Evolutionary conservation across 305 asterid species (phyloP).

Genomic region (Fraxinus angustifolia): DNA sequence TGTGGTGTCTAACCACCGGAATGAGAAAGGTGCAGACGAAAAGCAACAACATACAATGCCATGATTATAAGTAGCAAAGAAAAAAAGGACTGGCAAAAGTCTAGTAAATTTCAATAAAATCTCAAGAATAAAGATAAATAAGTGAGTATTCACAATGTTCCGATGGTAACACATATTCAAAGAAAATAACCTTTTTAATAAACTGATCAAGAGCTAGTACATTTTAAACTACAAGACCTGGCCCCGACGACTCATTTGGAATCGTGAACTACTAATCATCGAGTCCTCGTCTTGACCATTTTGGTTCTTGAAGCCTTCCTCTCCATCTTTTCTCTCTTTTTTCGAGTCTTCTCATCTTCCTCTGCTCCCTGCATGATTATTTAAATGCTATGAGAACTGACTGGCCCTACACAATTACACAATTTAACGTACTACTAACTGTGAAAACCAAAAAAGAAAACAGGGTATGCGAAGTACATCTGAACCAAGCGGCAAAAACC

Average conservation of each 20-base stretch:
- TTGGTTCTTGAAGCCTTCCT: constrained; percentile 80
- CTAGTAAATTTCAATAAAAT: not conserved
- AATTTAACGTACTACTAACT: not conserved
- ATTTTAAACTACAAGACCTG: not conserved
- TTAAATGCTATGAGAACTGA: constrained; percentile 11
- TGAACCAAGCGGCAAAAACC: constrained; percentile 66
- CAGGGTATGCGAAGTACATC: constrained; percentile 46
- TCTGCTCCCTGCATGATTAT: constrained; percentile 55
- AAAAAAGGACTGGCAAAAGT: not conserved
- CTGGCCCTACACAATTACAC: not conserved
- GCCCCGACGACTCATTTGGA: not conserved
- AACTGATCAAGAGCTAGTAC: not conserved
- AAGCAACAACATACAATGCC: not conserved
- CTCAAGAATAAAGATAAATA: not conserved
- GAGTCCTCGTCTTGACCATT: constrained; percentile 61
- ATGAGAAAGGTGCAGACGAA: not conserved
- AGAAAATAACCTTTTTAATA: not conserved
- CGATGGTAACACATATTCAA: not conserved
- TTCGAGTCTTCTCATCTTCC: constrained; percentile 82
- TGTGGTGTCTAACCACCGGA: not conserved
- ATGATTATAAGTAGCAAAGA: not conserved
- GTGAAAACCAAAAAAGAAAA: not conserved
- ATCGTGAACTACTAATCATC: constrained; percentile 26
- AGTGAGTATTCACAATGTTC: not conserved
- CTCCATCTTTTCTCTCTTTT: constrained; percentile 91